Evolutionary conservation across 345 rosid species (phyloP).

Genomic region (Boechera retrofracta): DNA sequence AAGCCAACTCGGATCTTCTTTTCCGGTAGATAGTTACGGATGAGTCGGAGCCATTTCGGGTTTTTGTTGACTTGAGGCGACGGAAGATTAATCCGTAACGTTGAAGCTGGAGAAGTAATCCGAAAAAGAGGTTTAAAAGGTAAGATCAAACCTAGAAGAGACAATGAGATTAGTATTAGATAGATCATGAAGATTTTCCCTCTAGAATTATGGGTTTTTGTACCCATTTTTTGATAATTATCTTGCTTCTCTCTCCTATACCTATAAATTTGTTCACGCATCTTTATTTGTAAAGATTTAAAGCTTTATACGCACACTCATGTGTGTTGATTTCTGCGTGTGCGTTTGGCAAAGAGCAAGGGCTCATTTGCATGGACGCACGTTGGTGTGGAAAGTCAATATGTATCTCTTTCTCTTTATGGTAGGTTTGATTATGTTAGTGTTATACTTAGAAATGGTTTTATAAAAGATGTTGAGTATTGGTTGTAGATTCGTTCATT

Average conservation of each 20-base stretch:
- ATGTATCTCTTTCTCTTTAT: not conserved
- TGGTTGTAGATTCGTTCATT: not conserved
- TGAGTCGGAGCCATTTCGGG: constrained; percentile 54
- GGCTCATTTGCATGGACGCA: constrained; percentile 53
- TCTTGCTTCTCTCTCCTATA: not conserved
- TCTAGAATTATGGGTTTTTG: constrained; percentile 44
- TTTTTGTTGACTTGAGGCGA: constrained; percentile 16
- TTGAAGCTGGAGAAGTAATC: constrained; percentile 30
- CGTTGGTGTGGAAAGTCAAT: constrained; percentile 46
- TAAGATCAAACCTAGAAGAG: constrained; percentile 45
- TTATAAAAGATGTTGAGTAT: not conserved
- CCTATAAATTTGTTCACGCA: constrained; percentile 1
- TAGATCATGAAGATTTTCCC: constrained; percentile 48
- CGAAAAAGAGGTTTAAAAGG: constrained; percentile 40
- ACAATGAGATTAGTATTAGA: constrained; percentile 54
- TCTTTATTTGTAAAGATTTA: not conserved
- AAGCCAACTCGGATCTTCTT: constrained; percentile 59
- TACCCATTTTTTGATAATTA: constrained; percentile 45
- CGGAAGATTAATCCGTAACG: not conserved
- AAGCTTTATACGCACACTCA: constrained; percentile 16
- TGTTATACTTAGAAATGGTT: not conserved
- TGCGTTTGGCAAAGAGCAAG: not conserved
- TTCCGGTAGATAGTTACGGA: constrained; percentile 42
- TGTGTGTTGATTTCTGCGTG: not conserved
- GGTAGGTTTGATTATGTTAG: not conserved